A percentile compares a stretch with the other conserved stretches of the same genome.
Evolutionary conservation across 2,329 filamentous ascomycete genomes (phyloP).

Genomic region (Sporothrix brunneoviolacea): DNA sequence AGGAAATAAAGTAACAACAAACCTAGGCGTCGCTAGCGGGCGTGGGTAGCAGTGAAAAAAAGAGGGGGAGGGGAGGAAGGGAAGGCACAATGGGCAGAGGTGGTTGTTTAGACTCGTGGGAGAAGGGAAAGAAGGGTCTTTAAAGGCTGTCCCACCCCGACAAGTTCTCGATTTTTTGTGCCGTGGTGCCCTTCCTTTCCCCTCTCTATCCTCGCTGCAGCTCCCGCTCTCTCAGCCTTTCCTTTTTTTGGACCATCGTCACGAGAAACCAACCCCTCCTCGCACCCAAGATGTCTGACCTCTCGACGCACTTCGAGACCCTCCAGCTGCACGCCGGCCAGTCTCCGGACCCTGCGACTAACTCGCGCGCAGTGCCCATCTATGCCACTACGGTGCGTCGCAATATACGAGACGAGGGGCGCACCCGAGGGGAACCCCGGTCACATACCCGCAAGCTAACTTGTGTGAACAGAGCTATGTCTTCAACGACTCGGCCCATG

Average conservation of each 20-base stretch:
- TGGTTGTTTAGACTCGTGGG: conserved; percentile 4
- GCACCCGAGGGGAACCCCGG: conserved; percentile 12
- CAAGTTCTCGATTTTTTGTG: neutral
- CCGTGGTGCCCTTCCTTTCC: neutral
- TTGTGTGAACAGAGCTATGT: conserved; percentile 58
- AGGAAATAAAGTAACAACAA: neutral
- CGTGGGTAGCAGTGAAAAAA: neutral
- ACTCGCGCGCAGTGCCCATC: conserved; percentile 87
- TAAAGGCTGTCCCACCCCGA: conserved; percentile 4
- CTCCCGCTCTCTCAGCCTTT: neutral
- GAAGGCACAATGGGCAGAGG: conserved; percentile 8
- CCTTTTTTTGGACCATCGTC: neutral
- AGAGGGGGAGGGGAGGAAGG: neutral
- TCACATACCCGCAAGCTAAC: neutral
- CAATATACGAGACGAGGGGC: neutral
- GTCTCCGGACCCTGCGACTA: conserved; percentile 71
- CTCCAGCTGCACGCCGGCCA: conserved; percentile 82
- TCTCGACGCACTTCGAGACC: conserved; percentile 68
- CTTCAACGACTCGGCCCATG: conserved; percentile 95
- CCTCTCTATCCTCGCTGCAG: neutral
- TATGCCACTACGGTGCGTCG: conserved; percentile 75
- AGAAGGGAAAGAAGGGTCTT: neutral
- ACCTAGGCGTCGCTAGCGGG: neutral
- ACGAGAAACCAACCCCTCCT: neutral
- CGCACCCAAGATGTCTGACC: conserved; percentile 35